Evolutionary conservation across 2,329 filamentous ascomycete species (phyloP), one percentile per base, ranked within the genome.

Genomic region (Neonectria neomacrospora): DNA sequence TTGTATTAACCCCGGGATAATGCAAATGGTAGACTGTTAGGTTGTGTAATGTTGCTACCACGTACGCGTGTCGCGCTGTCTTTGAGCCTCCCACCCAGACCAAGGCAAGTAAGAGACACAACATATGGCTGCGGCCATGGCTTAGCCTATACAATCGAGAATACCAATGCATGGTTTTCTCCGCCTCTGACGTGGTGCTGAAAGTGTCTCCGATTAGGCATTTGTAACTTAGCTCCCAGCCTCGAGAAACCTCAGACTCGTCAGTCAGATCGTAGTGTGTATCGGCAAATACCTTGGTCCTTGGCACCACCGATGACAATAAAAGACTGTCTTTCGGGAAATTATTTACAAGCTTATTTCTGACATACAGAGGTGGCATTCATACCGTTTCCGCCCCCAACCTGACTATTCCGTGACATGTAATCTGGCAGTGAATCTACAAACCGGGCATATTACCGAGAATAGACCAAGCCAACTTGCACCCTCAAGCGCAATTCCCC

Each of bases 1-100:
- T n/a, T 14, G 37, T 44, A n/a, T 4, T 16, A 14, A 42, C 41
- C 22, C 59, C 39, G 30, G 59, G 22, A 57, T 52, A 30, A 53
- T 48, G 39, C 26, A 51, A 28, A 22, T 8, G 45, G 37, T 28
- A 8, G 12, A 23, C 16, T 8, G 32, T 30, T 22, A n/a, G 22
- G 26, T 26, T 55, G 44, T 51, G 37, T 41, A 20, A 41, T 41
- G 8, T 41, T 41, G n/a, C 37, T 20, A 18, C 6, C 7, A 18
- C 37, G 7, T 5, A 34, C 11, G 32, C 14, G 14, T 16, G 32
- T 12, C 18, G 37, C n/a, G 37, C n/a, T 41, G n/a, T 41, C 37
- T 34, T 34, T 10, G 28, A 34, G 16, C 32, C 12, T 34, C 4
- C 12, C 11, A 34, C 12, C 30, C 14, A 32, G 16, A 34, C 5